phyloP scores from a whole-genome alignment of 257 asterid genomes.

The Forsythia viridissima region DNA sequence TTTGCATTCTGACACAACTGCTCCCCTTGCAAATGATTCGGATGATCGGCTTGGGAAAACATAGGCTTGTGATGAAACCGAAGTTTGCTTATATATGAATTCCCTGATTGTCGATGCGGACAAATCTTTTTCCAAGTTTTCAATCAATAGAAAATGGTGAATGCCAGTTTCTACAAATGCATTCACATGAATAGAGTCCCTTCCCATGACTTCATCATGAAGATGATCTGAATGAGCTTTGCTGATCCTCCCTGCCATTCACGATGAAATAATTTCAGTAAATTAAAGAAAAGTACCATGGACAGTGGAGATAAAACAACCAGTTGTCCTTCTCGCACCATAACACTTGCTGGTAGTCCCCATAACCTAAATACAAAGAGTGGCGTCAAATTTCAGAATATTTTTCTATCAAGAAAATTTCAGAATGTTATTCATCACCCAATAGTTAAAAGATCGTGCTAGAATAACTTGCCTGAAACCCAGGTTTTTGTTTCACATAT shows the following conservation, averaged over 20 bases:
- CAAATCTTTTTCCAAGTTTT: background rate
- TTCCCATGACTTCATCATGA: background rate
- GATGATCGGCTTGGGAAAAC: background rate
- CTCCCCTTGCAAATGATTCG: background rate
- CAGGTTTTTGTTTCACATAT: background rate
- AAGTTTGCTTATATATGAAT: background rate
- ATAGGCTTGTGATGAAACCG: background rate
- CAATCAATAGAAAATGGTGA: background rate
- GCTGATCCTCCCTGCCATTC: background rate
- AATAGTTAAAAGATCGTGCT: background rate
- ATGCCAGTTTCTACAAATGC: background rate
- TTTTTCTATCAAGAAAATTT: background rate
- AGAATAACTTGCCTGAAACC: background rate
- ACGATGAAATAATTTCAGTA: background rate
- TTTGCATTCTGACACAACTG: background rate
- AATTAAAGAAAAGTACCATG: background rate
- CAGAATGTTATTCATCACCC: background rate
- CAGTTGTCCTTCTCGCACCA: background rate
- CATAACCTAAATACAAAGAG: background rate
- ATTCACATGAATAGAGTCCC: background rate
- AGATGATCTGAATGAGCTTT: background rate
- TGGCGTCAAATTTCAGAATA: background rate
- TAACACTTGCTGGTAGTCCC: background rate
- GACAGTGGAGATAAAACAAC: background rate
- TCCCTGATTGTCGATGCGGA: background rate